Evolutionary conservation across 148 eudicot species (phyloP).

Genomic region (Vaccinium darrowii): DNA sequence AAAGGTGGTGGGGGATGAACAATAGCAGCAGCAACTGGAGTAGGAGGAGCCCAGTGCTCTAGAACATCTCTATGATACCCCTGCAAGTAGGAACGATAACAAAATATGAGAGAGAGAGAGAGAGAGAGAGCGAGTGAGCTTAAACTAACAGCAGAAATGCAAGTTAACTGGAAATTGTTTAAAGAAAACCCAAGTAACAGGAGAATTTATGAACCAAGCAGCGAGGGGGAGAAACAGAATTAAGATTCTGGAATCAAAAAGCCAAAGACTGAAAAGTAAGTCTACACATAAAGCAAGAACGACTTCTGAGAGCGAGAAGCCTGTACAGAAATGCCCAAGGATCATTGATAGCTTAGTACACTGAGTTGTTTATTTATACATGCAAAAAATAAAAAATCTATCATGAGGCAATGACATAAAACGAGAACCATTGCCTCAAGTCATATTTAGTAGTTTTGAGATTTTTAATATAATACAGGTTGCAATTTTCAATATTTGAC

Average conservation of each 20-base stretch:
- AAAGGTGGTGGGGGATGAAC: constrained; percentile 43
- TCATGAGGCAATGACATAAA: background rate
- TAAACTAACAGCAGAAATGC: background rate
- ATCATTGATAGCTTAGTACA: background rate
- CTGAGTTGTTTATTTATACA: background rate
- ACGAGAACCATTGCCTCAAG: background rate
- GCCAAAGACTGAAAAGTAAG: background rate
- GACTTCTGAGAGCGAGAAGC: constrained; percentile 2
- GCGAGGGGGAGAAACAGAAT: background rate
- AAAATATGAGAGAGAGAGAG: background rate
- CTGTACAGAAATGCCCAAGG: background rate
- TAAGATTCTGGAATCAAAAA: background rate
- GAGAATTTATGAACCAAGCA: background rate
- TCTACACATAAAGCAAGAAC: background rate
- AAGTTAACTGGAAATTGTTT: background rate
- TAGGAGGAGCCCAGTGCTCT: constrained; percentile 61
- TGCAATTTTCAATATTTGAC: background rate
- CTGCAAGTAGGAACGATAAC: constrained; percentile 33
- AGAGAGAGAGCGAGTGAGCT: background rate
- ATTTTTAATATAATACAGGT: background rate
- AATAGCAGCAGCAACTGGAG: constrained; percentile 25
- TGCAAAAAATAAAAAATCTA: background rate
- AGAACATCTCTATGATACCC: constrained; percentile 80
- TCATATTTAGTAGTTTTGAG: constrained; percentile 1
- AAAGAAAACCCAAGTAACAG: background rate